Percentiles rank a stretch among this genome's conserved stretches.
Conservation (phyloP, 768 basidiomycete species). For the Lactarius vividus region DNA sequence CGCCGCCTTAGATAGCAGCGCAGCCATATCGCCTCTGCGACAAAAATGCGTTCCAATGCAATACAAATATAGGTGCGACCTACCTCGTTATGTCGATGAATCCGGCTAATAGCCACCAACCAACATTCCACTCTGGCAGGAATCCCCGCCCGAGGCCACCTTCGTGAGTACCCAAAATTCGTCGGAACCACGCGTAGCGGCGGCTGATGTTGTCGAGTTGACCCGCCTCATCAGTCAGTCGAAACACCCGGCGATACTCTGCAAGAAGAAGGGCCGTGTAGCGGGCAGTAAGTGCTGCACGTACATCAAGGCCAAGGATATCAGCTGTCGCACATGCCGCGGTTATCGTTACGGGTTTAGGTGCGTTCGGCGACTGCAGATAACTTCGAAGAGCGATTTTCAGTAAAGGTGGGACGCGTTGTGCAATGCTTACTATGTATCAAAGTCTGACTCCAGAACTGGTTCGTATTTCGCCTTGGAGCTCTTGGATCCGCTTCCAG, state of each 20-base stretch:
- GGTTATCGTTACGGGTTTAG: constrained; percentile 58
- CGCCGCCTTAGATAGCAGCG: constrained; percentile 74
- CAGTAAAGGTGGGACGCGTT: neutral
- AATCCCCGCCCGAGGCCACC: constrained; percentile 82
- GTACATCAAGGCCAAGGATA: constrained; percentile 81
- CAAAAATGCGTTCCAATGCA: neutral
- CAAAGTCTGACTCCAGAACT: constrained; percentile 89
- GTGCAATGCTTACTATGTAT: constrained; percentile 71
- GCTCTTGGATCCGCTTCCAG: constrained; percentile 75
- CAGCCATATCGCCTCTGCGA: constrained; percentile 77
- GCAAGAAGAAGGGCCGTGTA: constrained; percentile 88
- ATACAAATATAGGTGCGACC: constrained; percentile 11
- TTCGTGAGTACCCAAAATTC: constrained; percentile 82
- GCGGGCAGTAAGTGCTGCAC: constrained; percentile 77
- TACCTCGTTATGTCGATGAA: constrained; percentile 93
- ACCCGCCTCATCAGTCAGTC: constrained; percentile 90
- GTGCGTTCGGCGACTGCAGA: constrained; percentile 59
- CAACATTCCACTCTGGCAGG: constrained; percentile 83
- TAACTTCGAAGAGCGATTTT: constrained; percentile 49
- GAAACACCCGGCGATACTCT: constrained; percentile 95
- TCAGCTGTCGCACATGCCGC: constrained; percentile 91
- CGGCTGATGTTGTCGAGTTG: constrained; percentile 93
- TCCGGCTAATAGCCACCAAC: constrained; percentile 74
- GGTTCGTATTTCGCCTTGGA: constrained; percentile 77
- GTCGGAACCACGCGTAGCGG: constrained; percentile 93